A percentile compares a stretch with the other conserved stretches of the same genome.
Conservation (phyloP, 139 green algal genomes). For the Chlamydomonas schloesseri region DNA sequence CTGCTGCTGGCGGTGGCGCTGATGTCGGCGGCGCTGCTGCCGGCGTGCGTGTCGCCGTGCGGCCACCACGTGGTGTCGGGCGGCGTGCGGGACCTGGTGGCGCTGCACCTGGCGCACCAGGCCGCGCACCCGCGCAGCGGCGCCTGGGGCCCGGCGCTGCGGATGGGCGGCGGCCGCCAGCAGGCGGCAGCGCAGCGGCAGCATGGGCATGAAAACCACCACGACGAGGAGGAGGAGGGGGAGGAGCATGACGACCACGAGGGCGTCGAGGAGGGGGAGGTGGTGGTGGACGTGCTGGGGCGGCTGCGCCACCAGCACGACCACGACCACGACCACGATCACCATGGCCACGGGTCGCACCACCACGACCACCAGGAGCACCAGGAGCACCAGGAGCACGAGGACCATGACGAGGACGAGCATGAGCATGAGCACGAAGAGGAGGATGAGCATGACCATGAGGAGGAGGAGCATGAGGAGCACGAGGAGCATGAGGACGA, state of each 20-base stretch:
- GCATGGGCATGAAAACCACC: not conserved
- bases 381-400: not conserved
- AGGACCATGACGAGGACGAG: not conserved
- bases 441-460: not conserved
- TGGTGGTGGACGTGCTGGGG: no score
- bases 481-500: not conserved
- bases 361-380: not conserved
- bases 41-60: not conserved
- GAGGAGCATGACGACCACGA: not conserved
- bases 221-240: not conserved
- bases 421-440: not conserved
- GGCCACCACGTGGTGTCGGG: slow-evolving; percentile 29
- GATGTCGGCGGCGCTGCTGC: not conserved
- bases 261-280: not conserved
- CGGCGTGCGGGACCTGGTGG: not conserved
- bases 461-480: not conserved
- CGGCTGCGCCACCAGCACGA: not conserved
- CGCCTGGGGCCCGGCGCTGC: not conserved
- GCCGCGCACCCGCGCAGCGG: not conserved
- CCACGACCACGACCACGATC: not conserved
- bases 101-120: not conserved
- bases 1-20: not conserved
- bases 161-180: not conserved
- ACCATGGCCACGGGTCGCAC: not conserved
- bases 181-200: not conserved